Percentiles rank a stretch among this genome's conserved stretches.
Evolutionary conservation across 2,329 filamentous ascomycete species (phyloP).

Genomic region (Neofusicoccum kwambonambiense): DNA sequence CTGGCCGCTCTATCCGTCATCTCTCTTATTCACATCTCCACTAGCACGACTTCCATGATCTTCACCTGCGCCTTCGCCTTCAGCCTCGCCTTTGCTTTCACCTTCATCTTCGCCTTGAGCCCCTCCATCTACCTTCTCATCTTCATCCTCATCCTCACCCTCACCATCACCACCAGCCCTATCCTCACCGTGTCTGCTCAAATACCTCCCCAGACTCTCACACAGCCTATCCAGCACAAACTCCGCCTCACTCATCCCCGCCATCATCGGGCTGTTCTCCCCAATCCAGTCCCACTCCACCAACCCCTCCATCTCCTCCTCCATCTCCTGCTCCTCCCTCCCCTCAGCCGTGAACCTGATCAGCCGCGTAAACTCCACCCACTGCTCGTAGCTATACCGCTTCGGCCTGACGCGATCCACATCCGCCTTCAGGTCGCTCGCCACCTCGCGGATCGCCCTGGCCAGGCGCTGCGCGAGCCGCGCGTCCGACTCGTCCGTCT

Average conservation of each 20-base stretch:
- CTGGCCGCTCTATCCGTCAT: neutral
- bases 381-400: slow-evolving; percentile 77
- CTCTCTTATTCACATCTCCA: neutral
- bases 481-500: slow-evolving; percentile 43
- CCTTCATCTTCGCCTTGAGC: neutral
- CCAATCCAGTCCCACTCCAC: slow-evolving; percentile 74
- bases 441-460: slow-evolving; percentile 66
- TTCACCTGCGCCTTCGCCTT: too few relatives aligned
- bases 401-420: slow-evolving; percentile 48
- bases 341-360: slow-evolving; percentile 55
- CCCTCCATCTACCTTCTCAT: neutral
- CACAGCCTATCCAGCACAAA: slow-evolving; percentile 66
- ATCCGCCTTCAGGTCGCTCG: slow-evolving; percentile 59
- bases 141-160: neutral
- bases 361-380: slow-evolving; percentile 79
- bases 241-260: slow-evolving; percentile 61
- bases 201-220: slow-evolving; percentile 56
- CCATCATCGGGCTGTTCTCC: slow-evolving; percentile 65
- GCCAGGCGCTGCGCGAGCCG: slow-evolving; percentile 63
- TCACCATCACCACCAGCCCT: neutral
- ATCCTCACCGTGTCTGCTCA: neutral
- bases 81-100: neutral
- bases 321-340: slow-evolving; percentile 29
- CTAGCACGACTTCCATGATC: neutral
- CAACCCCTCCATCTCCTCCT: slow-evolving; percentile 58